phyloP scores from a whole-genome alignment of 1,284 basidiomycete species.

The Mycena citricolor region DNA sequence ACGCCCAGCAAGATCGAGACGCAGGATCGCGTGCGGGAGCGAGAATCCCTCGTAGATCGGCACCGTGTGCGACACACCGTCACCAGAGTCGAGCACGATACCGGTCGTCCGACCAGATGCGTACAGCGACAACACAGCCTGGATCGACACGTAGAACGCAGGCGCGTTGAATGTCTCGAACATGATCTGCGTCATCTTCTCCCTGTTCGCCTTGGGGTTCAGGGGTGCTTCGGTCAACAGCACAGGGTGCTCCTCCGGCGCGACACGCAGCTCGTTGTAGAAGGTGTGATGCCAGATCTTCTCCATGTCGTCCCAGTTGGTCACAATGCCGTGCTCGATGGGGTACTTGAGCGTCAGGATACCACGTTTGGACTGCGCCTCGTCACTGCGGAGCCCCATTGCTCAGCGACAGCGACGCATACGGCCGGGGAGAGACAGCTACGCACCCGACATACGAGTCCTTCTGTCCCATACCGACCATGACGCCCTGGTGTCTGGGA shows the following conservation, averaged over 20 bases:
- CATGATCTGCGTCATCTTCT: conserved; percentile 98
- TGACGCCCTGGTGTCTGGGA: conserved; percentile 89
- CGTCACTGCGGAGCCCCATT: too few relatives aligned
- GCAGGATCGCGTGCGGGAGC: conserved; percentile 90
- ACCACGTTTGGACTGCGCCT: conserved; percentile 95
- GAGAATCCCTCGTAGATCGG: conserved; percentile 97
- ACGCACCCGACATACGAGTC: conserved; percentile 83
- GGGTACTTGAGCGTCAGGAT: conserved; percentile 90
- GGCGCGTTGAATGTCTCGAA: conserved; percentile 96
- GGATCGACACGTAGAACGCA: conserved; percentile 92
- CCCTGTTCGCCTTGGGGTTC: conserved; percentile 92
- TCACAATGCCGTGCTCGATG: conserved; percentile 84
- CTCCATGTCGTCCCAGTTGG: conserved; percentile 97
- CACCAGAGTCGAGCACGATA: conserved; percentile 92
- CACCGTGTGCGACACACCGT: conserved; percentile 92
- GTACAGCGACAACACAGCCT: conserved; percentile 90
- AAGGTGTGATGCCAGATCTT: conserved; percentile 94
- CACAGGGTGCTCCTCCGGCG: conserved; percentile 89
- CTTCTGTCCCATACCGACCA: conserved; percentile 87
- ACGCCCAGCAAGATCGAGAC: conserved; percentile 93
- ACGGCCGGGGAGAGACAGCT: too few relatives aligned
- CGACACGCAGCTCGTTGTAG: conserved; percentile 85
- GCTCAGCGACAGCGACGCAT: too few relatives aligned
- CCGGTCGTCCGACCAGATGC: conserved; percentile 90
- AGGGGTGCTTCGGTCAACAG: conserved; percentile 89